Conservation (phyloP, 345 rosid species). For the Dipteronia dyeriana region DNA sequence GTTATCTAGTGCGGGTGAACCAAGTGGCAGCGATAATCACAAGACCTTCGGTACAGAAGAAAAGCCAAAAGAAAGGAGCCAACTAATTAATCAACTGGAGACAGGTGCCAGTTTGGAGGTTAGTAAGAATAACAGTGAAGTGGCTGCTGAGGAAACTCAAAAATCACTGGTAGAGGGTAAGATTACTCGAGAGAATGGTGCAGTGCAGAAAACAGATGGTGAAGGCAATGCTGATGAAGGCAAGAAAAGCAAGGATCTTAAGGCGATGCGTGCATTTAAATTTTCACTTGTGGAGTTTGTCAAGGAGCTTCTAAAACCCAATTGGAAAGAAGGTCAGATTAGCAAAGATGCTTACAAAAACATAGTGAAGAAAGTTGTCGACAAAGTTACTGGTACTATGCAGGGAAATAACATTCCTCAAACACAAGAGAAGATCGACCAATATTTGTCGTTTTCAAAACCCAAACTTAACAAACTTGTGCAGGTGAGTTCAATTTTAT, state of each 20-base stretch:
- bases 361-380: constrained; percentile 94
- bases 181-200: constrained; percentile 38
- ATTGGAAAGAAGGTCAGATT: constrained; percentile 93
- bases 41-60: constrained; percentile 20
- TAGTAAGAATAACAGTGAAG: constrained; percentile 31
- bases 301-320: constrained; percentile 90
- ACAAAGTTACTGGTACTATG: constrained; percentile 80
- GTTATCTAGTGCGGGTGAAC: constrained; percentile 14
- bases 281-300: constrained; percentile 86
- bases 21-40: constrained; percentile 22
- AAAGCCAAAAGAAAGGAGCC: constrained; percentile 25
- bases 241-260: constrained; percentile 76
- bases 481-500: constrained; percentile 55
- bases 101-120: constrained; percentile 34
- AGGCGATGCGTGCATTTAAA: constrained; percentile 76
- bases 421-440: constrained; percentile 87
- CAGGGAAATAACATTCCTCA: constrained; percentile 79
- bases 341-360: constrained; percentile 89
- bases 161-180: constrained; percentile 41
- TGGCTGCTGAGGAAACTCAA: constrained; percentile 38
- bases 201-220: constrained; percentile 43
- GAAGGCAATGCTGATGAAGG: constrained; percentile 55
- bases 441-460: constrained; percentile 77
- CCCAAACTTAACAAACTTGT: constrained; percentile 91
- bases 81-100: constrained; percentile 23